Conservation (phyloP, 1,284 basidiomycete species). For the Rhodotorula sp. region DNA sequence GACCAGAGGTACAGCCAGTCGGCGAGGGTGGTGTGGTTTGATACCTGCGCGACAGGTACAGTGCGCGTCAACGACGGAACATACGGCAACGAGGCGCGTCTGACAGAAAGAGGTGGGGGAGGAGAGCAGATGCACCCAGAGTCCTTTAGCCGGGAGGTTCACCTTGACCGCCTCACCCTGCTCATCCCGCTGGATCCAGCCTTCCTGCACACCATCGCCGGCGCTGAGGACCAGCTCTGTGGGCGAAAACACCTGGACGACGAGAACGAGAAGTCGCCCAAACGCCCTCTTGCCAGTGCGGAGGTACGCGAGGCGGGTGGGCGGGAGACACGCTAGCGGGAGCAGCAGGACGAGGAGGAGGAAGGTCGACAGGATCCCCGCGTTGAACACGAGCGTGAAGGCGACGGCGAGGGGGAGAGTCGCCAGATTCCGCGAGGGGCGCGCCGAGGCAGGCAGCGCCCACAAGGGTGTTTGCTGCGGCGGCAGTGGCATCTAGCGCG, state of each 20-base stretch:
- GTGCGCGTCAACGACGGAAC: background rate
- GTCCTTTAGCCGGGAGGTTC: constrained; percentile 67
- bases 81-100: background rate
- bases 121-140: constrained; percentile 60
- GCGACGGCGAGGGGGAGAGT: background rate
- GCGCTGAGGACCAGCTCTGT: constrained; percentile 47
- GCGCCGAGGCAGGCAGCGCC: constrained; percentile 11
- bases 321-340: constrained; percentile 6
- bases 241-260: constrained; percentile 21
- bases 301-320: background rate
- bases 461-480: constrained; percentile 6
- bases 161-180: constrained; percentile 63
- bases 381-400: constrained; percentile 30
- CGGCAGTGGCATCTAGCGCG: background rate
- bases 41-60: constrained; percentile 5
- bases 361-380: constrained; percentile 25
- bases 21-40: constrained; percentile 40
- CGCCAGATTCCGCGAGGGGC: constrained; percentile 1
- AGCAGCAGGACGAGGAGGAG: constrained; percentile 18
- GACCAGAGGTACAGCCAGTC: constrained; percentile 43
- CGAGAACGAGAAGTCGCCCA: constrained; percentile 14
- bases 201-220: constrained; percentile 52
- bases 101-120: constrained; percentile 72
- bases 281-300: constrained; percentile 27
- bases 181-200: constrained; percentile 56